These are phyloP conservation scores for Acacia melanoxylon DNA, from an alignment of 306 rosid species.

Conservation along the genomic window DNA sequence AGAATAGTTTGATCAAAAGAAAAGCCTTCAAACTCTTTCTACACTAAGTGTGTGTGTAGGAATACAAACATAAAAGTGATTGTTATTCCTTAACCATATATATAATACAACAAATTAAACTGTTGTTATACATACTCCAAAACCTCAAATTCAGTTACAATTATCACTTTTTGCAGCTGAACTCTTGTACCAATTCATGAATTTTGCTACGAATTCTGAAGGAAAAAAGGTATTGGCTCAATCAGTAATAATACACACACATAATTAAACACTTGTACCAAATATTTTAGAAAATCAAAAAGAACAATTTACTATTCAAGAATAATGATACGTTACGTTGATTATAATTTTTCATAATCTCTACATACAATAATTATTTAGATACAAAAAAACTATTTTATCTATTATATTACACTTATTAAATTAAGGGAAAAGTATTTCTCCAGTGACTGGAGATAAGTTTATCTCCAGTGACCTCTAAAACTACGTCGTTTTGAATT, in stretches of 20 bases:
- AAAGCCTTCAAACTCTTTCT: neutral
- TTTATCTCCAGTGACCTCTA: too few relatives aligned
- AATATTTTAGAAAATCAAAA: too few relatives aligned
- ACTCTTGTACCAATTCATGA: conserved; percentile 15
- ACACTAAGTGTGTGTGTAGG: neutral
- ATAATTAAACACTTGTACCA: too few relatives aligned
- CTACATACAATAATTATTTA: neutral
- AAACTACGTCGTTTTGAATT: too few relatives aligned
- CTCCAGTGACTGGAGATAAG: too few relatives aligned
- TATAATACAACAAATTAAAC: neutral
- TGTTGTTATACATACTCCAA: neutral
- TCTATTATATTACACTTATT: neutral
- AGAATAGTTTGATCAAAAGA: neutral
- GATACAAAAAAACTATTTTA: neutral
- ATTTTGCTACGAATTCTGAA: conserved; percentile 20
- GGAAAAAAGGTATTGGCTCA: neutral
- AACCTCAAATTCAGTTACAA: neutral
- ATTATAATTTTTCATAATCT: neutral
- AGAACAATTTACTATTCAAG: neutral
- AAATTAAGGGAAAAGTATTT: too few relatives aligned
- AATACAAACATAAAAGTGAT: neutral
- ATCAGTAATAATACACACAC: neutral
- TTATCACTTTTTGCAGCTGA: neutral
- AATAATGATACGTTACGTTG: neutral
- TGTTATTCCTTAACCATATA: neutral